Base-by-base conservation (phyloP, 139 green algal genomes). In the Asterochloris erici region DNA sequence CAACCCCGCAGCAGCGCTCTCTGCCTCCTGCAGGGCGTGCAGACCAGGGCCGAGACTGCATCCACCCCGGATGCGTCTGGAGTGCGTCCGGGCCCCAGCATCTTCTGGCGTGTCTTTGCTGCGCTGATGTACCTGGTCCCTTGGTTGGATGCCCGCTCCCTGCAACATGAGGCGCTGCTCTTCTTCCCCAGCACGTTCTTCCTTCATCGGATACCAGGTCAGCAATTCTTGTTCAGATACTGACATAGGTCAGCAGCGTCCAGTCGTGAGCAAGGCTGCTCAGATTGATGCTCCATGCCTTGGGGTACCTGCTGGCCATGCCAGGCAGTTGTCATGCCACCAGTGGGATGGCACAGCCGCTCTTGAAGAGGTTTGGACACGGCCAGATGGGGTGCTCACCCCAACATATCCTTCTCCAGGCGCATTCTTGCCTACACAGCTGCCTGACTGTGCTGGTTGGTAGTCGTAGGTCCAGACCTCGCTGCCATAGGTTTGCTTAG, bases 41-140 rank as follows among this genome's bases (percentile, higher is more conserved):
- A 54, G 38, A 54, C 38, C 38, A 2, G 38, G 38, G 38, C 38
- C 38, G 38, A 54, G 38, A 54, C 38, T 6, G 38, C 38, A 54
- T 54, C 38, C 38, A 54, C 38, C 6, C 38, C 38, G 2, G 38
- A 54, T 54, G 38, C 38, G 38, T 54, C 38, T 54, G 38, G 38
- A 6, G 38, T 54, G 38, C 38, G 38, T 54, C 38, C 38, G 6
- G 38, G 38, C 38, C 76, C 76, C 68, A 80, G 68, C 21, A 69
- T 80, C 23, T 80, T 68, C 12, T 80, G 76, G 26, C 62, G 91
- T 24, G 73, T 89, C 21, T 73, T 85, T 47, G 77, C 91, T 27
- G 91, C 92, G 11, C 82, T 92, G 2, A 88, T 88, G 74, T 95
- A 95, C 82, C 54, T 95, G 24, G 86, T 95, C 24, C 92, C 92